phyloP scores from a whole-genome alignment of 2,329 filamentous ascomycete species.

The Didymosphaeria variabile region DNA sequence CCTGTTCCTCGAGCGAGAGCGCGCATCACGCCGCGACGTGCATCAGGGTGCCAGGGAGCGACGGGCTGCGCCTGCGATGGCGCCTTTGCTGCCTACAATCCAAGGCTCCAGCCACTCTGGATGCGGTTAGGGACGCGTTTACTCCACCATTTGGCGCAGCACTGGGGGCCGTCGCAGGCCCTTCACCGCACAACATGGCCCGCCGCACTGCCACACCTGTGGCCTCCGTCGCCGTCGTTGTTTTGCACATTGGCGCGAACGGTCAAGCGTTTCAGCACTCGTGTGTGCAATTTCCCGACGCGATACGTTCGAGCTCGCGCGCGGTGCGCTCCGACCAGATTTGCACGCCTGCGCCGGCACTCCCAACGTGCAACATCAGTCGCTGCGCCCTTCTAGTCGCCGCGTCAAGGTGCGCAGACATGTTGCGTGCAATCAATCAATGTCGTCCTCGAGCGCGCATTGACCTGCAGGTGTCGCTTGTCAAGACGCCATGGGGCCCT shows the following conservation, averaged over 20 bases:
- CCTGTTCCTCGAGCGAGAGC: neutral
- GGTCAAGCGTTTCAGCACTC: neutral
- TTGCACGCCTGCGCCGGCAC: neutral
- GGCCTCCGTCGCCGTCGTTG: neutral
- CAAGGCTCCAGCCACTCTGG: conserved; percentile 8
- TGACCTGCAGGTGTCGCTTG: conserved; percentile 9
- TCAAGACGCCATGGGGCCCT: neutral
- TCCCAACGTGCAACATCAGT: neutral
- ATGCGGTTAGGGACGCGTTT: neutral
- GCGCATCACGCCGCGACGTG: conserved; percentile 2
- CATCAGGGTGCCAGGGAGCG: neutral
- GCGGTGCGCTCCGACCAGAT: neutral
- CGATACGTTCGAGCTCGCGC: conserved; percentile 11
- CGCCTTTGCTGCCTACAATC: conserved; percentile 8
- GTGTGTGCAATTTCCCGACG: conserved; percentile 7
- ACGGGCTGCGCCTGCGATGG: conserved; percentile 1
- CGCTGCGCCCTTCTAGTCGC: conserved; percentile 2
- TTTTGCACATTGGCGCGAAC: conserved; percentile 1
- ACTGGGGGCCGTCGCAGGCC: neutral
- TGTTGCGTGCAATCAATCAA: neutral
- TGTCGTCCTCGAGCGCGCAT: conserved; percentile 2
- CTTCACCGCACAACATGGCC: neutral
- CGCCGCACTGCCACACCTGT: conserved; percentile 3
- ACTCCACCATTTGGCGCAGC: neutral
- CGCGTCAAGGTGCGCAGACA: neutral